Evolutionary conservation across 2,329 filamentous ascomycete genomes (phyloP).

Genomic region (Xylaria sp.): DNA sequence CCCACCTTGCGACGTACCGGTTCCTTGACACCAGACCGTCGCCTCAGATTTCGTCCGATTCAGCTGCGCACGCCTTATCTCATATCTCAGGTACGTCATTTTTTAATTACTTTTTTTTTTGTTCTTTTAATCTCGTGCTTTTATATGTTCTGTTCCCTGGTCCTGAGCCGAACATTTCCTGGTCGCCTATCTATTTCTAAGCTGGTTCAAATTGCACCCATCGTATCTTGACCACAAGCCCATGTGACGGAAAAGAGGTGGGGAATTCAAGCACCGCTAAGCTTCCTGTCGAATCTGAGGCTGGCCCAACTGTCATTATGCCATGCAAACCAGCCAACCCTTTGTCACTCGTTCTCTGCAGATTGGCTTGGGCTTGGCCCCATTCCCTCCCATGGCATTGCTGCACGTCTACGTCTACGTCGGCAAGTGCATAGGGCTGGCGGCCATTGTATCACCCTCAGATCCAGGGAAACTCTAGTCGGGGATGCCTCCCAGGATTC

Average conservation of each 20-base stretch:
- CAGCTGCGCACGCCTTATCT: neutral
- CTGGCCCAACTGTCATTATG: neutral
- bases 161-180: too few relatives aligned
- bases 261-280: neutral
- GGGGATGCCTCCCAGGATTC: neutral
- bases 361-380: neutral
- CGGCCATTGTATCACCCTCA: neutral
- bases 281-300: neutral
- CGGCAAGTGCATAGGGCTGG: neutral
- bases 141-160: too few relatives aligned
- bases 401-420: neutral
- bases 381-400: neutral
- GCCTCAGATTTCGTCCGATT: neutral
- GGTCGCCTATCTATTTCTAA: neutral
- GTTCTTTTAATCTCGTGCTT: too few relatives aligned
- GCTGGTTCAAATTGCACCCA: neutral
- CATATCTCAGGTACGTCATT: constrained; percentile 11
- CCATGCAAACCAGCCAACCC: neutral
- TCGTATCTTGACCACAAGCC: neutral
- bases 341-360: neutral
- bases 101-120: neutral
- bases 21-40: neutral
- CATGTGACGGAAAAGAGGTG: neutral
- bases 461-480: neutral
- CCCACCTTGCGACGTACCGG: neutral